A percentile compares a stretch with the other conserved stretches of the same genome.
Conservation (phyloP, 495 filamentous ascomycete species). For the Talaromyces proteolyticus region DNA sequence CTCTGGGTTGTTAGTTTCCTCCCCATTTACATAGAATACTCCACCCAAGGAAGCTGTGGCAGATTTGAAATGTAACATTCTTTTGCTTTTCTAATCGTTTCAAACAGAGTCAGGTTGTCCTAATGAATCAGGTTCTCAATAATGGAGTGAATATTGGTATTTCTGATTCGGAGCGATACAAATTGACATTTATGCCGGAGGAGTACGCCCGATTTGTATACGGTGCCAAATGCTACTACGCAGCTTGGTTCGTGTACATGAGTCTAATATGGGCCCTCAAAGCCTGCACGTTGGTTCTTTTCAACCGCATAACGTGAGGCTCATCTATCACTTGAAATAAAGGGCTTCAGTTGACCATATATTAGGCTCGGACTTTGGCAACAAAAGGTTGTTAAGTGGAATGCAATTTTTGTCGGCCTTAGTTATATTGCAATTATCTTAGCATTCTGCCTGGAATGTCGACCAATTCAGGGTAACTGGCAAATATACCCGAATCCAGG, state of each 20-base stretch:
- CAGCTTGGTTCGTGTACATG: conserved; percentile 43
- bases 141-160: conserved; percentile 36
- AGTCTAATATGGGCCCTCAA: conserved; percentile 48
- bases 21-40: too few species aligned
- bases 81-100: background rate
- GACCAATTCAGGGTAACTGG: conserved; percentile 35
- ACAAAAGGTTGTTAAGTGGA: conserved; percentile 16
- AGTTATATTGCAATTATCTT: conserved; percentile 41
- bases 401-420: conserved; percentile 21
- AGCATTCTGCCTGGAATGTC: conserved; percentile 36
- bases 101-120: background rate
- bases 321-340: background rate
- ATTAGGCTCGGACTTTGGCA: conserved; percentile 13
- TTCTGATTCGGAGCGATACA: conserved; percentile 25
- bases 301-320: conserved; percentile 42
- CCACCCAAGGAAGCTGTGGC: too few species aligned
- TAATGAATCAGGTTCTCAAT: background rate
- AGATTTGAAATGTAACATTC: background rate
- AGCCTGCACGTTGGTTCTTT: conserved; percentile 44
- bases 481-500: conserved; percentile 45
- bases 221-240: conserved; percentile 42
- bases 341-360: background rate
- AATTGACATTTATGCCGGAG: conserved; percentile 16
- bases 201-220: conserved; percentile 28
- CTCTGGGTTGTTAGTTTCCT: conserved; percentile 14